phyloP scores from a whole-genome alignment of 371 early-diverging fungal species.

The Mucor irregularis region DNA sequence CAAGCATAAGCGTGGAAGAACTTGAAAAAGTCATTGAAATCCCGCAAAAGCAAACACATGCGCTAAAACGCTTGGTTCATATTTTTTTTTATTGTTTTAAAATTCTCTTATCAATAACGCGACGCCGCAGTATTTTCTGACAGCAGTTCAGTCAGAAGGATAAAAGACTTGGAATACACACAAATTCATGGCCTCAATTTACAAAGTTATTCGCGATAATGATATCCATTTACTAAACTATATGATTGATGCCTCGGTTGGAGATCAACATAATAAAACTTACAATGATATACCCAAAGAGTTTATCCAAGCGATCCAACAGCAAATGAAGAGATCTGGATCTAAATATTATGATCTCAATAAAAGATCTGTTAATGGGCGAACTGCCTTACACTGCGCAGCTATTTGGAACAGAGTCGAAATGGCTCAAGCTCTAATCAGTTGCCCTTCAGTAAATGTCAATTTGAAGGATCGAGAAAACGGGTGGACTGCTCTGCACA shows the following conservation, averaged over 20 bases:
- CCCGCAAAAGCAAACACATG: too few species aligned
- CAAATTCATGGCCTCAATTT: slow-evolving; percentile 42
- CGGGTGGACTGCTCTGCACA: slow-evolving; percentile 75
- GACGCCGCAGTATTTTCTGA: neutral
- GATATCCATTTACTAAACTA: slow-evolving; percentile 42
- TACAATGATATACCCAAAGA: slow-evolving; percentile 16
- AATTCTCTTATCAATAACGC: too few species aligned
- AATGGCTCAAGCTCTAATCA: slow-evolving; percentile 44
- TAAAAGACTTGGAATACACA: too few species aligned
- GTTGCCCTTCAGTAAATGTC: slow-evolving; percentile 54
- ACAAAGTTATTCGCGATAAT: slow-evolving; percentile 46
- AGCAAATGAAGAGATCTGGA: slow-evolving; percentile 17
- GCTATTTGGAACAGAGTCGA: slow-evolving; percentile 44
- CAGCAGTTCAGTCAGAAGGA: too few species aligned
- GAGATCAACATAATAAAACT: slow-evolving; percentile 1
- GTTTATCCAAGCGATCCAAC: slow-evolving; percentile 16
- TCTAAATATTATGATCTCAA: slow-evolving; percentile 42
- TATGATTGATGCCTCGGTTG: slow-evolving; percentile 24
- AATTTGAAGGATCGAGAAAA: slow-evolving; percentile 69
- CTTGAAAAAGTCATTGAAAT: too few species aligned
- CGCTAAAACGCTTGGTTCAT: too few species aligned
- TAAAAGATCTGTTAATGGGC: slow-evolving; percentile 44
- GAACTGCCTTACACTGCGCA: slow-evolving; percentile 52
- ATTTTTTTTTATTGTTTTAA: too few species aligned
- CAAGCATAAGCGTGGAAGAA: too few species aligned